Conservation (phyloP, 306 rosid genomes). For the Myrica gale region DNA sequence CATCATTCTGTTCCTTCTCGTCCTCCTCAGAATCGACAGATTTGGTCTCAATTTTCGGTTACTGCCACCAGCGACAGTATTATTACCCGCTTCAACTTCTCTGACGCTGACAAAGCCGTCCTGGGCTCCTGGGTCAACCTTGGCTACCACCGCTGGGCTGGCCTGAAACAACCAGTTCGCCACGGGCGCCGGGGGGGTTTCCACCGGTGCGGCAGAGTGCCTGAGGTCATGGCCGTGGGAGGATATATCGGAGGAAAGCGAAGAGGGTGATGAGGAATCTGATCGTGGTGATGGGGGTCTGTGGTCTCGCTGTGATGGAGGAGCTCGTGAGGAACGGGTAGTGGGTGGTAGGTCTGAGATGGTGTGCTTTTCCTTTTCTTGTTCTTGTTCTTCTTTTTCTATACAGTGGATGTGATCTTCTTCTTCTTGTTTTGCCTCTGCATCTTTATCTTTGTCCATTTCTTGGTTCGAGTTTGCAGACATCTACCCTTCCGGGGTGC, state of each 20-base stretch:
- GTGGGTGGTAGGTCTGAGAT: conserved; percentile 24
- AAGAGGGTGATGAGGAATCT: conserved; percentile 35
- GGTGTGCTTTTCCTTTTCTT: conserved; percentile 16
- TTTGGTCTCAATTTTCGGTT: conserved; percentile 50
- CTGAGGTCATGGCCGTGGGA: conserved; percentile 25
- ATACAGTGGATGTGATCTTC: not conserved
- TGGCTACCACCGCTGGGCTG: conserved; percentile 53
- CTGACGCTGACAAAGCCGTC: conserved; percentile 38
- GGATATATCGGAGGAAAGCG: conserved; percentile 41
- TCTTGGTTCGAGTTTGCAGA: conserved; percentile 6
- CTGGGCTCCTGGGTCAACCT: conserved; percentile 47
- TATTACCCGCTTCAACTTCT: conserved; percentile 26
- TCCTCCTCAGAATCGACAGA: conserved; percentile 29
- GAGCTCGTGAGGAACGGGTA: conserved; percentile 34
- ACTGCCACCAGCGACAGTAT: conserved; percentile 24
- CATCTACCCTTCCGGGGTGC: not conserved
- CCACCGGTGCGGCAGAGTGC: conserved; percentile 24
- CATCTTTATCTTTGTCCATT: not conserved
- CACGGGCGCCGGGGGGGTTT: conserved; percentile 13
- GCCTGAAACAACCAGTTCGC: conserved; percentile 48
- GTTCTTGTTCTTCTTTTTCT: not conserved
- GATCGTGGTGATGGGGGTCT: conserved; percentile 47
- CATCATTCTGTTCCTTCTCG: conserved; percentile 41
- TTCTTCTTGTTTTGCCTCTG: not conserved
- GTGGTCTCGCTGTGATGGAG: conserved; percentile 30